Percentiles rank a stretch among this genome's conserved stretches.
phyloP scores from a whole-genome alignment of 768 basidiomycete species.

The Tricholoma terreum region DNA sequence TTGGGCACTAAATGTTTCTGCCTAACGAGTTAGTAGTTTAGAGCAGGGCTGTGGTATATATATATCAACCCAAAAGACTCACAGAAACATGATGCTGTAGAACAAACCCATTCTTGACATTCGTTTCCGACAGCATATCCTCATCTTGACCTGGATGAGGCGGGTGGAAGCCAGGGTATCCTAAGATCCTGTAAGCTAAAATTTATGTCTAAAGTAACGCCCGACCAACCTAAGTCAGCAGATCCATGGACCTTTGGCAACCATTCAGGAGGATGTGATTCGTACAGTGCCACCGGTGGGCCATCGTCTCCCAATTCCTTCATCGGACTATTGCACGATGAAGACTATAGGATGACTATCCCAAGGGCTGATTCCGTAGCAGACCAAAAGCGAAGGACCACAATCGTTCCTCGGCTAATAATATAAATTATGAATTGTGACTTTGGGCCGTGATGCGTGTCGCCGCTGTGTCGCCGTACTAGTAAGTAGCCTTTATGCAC shows the following conservation, averaged over 20 bases:
- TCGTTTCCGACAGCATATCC: conserved; percentile 61
- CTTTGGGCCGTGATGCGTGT: no score
- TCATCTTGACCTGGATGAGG: conserved; percentile 74
- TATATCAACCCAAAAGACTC: conserved; percentile 20
- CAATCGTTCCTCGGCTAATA: no score
- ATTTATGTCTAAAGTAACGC: not conserved
- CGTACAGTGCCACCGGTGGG: conserved; percentile 48
- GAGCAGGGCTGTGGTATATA: not conserved
- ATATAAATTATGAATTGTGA: no score
- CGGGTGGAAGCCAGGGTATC: conserved; percentile 75
- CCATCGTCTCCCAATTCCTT: conserved; percentile 34
- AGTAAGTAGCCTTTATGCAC: no score
- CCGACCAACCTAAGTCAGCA: conserved; percentile 63
- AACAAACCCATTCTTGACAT: conserved; percentile 64
- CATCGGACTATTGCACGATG: conserved; percentile 22
- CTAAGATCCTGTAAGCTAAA: conserved; percentile 32
- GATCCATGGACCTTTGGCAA: conserved; percentile 61
- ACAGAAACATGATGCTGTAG: conserved; percentile 57
- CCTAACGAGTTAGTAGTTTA: conserved; percentile 32
- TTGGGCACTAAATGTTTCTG: conserved; percentile 62
- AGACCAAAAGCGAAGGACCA: no score
- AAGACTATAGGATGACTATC: not conserved
- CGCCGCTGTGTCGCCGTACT: no score
- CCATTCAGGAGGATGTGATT: conserved; percentile 71
- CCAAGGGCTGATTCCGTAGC: no score